These are phyloP conservation scores for Hymenoscyphus infarciens DNA, from an alignment of 2,329 filamentous ascomycete species.

Conservation along the genomic window DNA sequence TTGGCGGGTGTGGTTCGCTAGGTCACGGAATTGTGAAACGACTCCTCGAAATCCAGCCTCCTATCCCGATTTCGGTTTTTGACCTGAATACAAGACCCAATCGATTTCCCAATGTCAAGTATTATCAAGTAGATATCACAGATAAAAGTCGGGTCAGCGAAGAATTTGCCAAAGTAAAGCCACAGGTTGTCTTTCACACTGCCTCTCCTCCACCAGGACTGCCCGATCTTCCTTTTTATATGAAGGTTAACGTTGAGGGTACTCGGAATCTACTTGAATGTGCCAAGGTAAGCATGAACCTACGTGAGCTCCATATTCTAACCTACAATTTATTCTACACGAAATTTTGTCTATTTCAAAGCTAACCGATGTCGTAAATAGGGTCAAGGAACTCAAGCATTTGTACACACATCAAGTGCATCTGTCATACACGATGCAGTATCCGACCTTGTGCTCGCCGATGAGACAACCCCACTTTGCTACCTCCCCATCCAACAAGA, in stretches of 20 bases:
- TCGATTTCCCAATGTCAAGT: slow-evolving; percentile 47
- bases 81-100: slow-evolving; percentile 69
- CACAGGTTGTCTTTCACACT: slow-evolving; percentile 45
- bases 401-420: slow-evolving; percentile 50
- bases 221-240: slow-evolving; percentile 37
- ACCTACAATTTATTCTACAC: too few species aligned
- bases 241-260: slow-evolving; percentile 49
- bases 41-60: slow-evolving; percentile 49
- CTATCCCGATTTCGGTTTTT: slow-evolving; percentile 57
- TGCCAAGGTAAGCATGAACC: slow-evolving; percentile 52
- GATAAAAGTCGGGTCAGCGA: slow-evolving; percentile 39
- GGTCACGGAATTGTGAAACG: slow-evolving; percentile 75
- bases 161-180: slow-evolving; percentile 34
- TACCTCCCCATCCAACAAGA: slow-evolving; percentile 18
- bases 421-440: slow-evolving; percentile 45
- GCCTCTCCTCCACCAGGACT: slow-evolving; percentile 41
- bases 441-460: slow-evolving; percentile 45
- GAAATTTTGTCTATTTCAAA: neutral
- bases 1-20: slow-evolving; percentile 80
- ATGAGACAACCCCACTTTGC: slow-evolving; percentile 33
- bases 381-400: slow-evolving; percentile 46
- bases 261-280: slow-evolving; percentile 46
- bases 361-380: slow-evolving; percentile 24
- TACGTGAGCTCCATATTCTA: too few species aligned
- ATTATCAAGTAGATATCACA: slow-evolving; percentile 48